Evolutionary conservation across 2,329 filamentous ascomycete genomes (phyloP).

Genomic region (Teratosphaeria pseudoeucalypti): DNA sequence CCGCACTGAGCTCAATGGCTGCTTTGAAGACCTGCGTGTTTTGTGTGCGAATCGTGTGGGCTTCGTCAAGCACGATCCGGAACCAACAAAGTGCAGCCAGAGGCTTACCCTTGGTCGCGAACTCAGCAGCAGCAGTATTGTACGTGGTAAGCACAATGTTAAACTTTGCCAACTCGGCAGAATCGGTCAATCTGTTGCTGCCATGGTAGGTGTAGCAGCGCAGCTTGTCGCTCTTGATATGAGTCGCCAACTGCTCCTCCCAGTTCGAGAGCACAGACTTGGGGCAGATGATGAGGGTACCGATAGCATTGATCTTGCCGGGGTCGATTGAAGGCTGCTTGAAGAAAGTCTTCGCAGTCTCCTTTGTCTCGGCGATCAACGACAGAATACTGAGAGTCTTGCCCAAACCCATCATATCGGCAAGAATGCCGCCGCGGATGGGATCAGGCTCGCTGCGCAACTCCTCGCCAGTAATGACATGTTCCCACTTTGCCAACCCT

Average conservation of each 20-base stretch:
- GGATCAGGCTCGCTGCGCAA: constrained; percentile 23
- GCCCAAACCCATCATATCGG: constrained; percentile 43
- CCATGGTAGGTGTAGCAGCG: constrained; percentile 83
- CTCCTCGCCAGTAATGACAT: constrained; percentile 72
- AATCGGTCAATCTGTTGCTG: constrained; percentile 58
- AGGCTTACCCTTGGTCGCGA: constrained; percentile 43
- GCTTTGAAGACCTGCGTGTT: constrained; percentile 73
- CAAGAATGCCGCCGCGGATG: constrained; percentile 37
- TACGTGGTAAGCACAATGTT: constrained; percentile 92
- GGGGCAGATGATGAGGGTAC: constrained; percentile 79
- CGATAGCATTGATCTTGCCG: constrained; percentile 55
- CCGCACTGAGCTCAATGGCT: constrained; percentile 66
- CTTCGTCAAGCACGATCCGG: constrained; percentile 86
- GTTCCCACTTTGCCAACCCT: constrained; percentile 57
- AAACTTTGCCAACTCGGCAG: constrained; percentile 56
- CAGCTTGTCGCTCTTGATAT: constrained; percentile 56
- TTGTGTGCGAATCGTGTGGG: constrained; percentile 85
- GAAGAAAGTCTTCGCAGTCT: constrained; percentile 50
- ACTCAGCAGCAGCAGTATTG: constrained; percentile 71
- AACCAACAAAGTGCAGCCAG: constrained; percentile 81
- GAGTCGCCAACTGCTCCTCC: constrained; percentile 81
- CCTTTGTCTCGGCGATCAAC: constrained; percentile 56
- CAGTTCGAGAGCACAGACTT: constrained; percentile 89
- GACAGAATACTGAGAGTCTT: constrained; percentile 68
- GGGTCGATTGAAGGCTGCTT: constrained; percentile 11